Evolutionary conservation across 169 alveolate genomes (phyloP), one percentile per base, ranked within the genome.

Genomic region (Fabrea salina): DNA sequence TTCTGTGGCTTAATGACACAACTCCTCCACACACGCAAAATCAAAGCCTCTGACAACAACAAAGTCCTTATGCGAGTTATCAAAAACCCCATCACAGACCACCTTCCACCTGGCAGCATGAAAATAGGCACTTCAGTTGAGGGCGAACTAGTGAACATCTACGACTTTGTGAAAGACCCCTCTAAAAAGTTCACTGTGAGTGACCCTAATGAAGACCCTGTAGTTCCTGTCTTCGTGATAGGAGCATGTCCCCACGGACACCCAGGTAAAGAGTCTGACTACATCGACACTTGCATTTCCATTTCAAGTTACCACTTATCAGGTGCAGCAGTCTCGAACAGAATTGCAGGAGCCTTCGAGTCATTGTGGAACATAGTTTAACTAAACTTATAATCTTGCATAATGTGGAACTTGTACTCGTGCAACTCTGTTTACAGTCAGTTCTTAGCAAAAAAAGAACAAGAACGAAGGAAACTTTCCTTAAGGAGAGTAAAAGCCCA

Each of bases 191-290:
- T 68, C 59, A 59, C 33, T 39, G 43, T 22, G 44, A 5, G 57
- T 58, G 57, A 80, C 32, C 56, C 22, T 16, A 80, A 47, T 33
- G 76, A 67, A 47, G 54, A 39, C 53, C 87, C 75, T 40, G 80
- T 80, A 58, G 89, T 93, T 13, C 70, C 76, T n/a, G 92, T 57
- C 3, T 89, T 89, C 68, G 93, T 87, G 22, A 82, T 93, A 40
- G 97, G 97, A 50, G 93, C 93, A 4, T 88, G 89, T 27, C 82
- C 93, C 33, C 88, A 89, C 30, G 95, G 95, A n/a, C 88, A 93
- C 70, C 92, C 93, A 27, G 87, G 87, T 37, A 71, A 80, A 79
- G 94, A 93, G 66, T 75, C 72, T 56, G 91, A 93, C 13, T 89
- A 88, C 79, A 56, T 68, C 13, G 84, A 90, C 56, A 86, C 86